phyloP scores from a whole-genome alignment of 257 asterid species.

The Pogostemon cablin region DNA sequence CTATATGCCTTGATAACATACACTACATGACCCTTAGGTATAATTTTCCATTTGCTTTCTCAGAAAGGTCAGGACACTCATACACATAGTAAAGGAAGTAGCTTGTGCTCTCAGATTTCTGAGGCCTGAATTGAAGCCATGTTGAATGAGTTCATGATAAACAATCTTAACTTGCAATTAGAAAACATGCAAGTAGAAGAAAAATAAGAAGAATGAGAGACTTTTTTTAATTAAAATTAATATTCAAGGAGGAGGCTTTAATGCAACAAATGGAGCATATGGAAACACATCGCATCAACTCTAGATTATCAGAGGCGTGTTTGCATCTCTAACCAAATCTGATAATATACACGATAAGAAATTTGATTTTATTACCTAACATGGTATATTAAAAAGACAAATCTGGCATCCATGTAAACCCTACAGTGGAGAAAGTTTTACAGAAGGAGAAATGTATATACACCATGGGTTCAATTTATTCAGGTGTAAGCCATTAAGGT shows the following conservation, averaged over 20 bases:
- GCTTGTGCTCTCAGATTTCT: neutral
- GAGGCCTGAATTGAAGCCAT: conserved; percentile 1
- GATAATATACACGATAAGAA: neutral
- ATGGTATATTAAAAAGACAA: neutral
- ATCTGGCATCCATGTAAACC: neutral
- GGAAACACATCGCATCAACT: conserved; percentile 3
- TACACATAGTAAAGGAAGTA: neutral
- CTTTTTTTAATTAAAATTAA: neutral
- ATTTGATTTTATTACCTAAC: neutral
- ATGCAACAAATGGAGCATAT: neutral
- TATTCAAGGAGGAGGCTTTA: neutral
- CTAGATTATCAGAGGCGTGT: conserved; percentile 6
- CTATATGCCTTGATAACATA: neutral
- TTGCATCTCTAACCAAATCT: neutral
- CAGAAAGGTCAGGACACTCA: conserved; percentile 3
- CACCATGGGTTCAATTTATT: neutral
- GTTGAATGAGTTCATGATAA: neutral
- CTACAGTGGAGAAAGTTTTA: neutral
- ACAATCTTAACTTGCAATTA: neutral
- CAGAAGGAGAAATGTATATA: neutral
- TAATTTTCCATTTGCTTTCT: neutral
- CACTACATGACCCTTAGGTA: neutral
- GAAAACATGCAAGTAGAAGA: neutral
- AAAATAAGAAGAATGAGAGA: neutral
- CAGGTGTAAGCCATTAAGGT: neutral